Base-by-base conservation (phyloP, 202 grass and related monocot genomes). In the Dendrocalamus latiflorus region DNA sequence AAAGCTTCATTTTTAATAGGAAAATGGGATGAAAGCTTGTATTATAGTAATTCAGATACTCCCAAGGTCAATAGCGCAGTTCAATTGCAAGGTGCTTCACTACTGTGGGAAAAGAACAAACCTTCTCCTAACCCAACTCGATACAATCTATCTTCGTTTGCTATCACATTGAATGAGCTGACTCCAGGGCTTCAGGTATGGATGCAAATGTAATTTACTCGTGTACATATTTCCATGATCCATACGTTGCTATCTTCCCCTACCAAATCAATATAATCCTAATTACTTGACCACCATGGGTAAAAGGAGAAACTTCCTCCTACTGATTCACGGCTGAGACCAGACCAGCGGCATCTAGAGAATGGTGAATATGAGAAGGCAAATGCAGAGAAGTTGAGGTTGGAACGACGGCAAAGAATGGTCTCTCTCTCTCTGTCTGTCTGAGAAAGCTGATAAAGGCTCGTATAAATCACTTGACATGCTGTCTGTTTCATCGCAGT, bases 301-400 rank as follows among this genome's bases (percentile, higher is more conserved):
- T 91, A 56, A 82, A 82, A 97, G 95, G 95, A 93, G 63, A 98
- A 91, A 79, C 85, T 98, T 66, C 95, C 95, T 75, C 95, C 92
- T 71, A 97, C 95, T 24, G 92, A 97, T 86, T 97, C 95, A 85
- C 89, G 95, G 55, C 82, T 93, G 44, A 90, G 95, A 74, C 95
- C 95, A 60, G 95, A 97, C 79, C 95, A 97, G 81, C 78, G 90
- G 45, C 93, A 93, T 60, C 86, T 97, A 33, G 95, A 97, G 82
- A 91, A 97, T 21, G 95, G 95, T 2, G 92, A 97, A 74, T 97
- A 93, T 80, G 92, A 94, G 57, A 90, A 89, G 51, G 95, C 95
- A 18, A 97, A 94, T 74, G 11, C 71, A 21, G 92, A 97, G 79
- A 97, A 97, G 72, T 41, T 94, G 69, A 78, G 92, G 62, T 84